Conservation (phyloP, 1,139 yeast species). For the Pichia sp. region DNA sequence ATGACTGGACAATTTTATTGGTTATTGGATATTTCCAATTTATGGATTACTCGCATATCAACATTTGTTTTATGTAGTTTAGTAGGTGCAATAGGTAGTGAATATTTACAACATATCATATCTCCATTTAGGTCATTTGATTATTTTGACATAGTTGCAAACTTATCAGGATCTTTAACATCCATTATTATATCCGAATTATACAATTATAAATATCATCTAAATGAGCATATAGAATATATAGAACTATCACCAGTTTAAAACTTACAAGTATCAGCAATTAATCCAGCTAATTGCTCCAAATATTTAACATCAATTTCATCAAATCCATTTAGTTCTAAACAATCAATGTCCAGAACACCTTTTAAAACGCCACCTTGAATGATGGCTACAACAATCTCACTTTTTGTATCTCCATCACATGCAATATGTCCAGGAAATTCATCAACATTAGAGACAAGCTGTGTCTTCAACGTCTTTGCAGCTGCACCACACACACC, state of each 20-base stretch:
- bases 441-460: slow-evolving; percentile 67
- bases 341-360: slow-evolving; percentile 84
- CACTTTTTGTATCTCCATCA: slow-evolving; percentile 90
- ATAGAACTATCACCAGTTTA: neutral
- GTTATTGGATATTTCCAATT: slow-evolving; percentile 19
- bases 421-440: slow-evolving; percentile 96
- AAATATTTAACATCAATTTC: slow-evolving; percentile 52
- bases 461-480: slow-evolving; percentile 45
- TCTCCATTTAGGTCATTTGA: slow-evolving; percentile 27
- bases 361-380: slow-evolving; percentile 41
- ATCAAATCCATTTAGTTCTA: slow-evolving; percentile 57
- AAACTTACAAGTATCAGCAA: slow-evolving; percentile 45
- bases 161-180: slow-evolving; percentile 23
- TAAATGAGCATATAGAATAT: neutral
- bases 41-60: slow-evolving; percentile 15
- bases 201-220: neutral
- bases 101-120: slow-evolving; percentile 24
- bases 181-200: slow-evolving; percentile 22
- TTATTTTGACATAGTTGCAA: slow-evolving; percentile 23
- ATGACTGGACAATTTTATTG: slow-evolving; percentile 27
- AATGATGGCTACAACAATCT: slow-evolving; percentile 81
- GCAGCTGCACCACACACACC: slow-evolving; percentile 96
- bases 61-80: slow-evolving; percentile 25
- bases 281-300: slow-evolving; percentile 49
- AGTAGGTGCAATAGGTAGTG: slow-evolving; percentile 29